A percentile compares a stretch with the other conserved stretches of the same genome.
Conservation (phyloP, 2,329 filamentous ascomycete species). For the Furcasterigmium furcatum region DNA sequence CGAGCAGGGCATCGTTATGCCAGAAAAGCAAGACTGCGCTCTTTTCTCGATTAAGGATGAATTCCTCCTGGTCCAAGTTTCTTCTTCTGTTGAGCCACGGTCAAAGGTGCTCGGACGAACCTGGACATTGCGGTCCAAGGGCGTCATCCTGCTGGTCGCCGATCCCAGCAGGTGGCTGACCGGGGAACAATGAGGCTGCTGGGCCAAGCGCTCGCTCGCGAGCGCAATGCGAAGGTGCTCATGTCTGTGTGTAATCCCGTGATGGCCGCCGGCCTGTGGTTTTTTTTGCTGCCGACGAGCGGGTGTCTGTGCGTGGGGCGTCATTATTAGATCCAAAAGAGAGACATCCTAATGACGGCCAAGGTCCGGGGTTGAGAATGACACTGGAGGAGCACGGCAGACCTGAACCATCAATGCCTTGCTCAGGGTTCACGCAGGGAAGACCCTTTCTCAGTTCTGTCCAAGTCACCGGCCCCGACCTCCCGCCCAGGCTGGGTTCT, state of each 20-base stretch:
- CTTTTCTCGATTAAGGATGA: background rate
- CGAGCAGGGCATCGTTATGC: background rate
- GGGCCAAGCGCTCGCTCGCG: background rate
- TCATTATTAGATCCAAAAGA: no score
- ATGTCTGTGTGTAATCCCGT: background rate
- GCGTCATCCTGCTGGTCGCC: background rate
- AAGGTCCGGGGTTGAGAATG: no score
- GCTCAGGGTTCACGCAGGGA: background rate
- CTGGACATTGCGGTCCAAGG: background rate
- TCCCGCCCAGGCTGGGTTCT: no score
- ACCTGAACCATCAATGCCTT: background rate
- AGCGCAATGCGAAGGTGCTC: background rate
- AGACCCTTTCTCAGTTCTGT: background rate
- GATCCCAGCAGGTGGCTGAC: background rate
- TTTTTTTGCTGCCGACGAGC: background rate
- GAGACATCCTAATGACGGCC: no score
- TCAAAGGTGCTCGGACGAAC: no score
- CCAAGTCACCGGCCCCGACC: background rate
- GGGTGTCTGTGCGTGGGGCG: background rate
- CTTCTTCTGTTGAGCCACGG: background rate
- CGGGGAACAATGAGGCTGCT: background rate
- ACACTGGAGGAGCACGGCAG: no score
- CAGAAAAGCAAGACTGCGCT: background rate
- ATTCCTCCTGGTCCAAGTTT: background rate
- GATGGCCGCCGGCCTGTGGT: background rate